These are phyloP conservation scores for Lasiodiplodia hormozganensis DNA, from an alignment of 2,329 filamentous ascomycete species.

Conservation along the genomic window DNA sequence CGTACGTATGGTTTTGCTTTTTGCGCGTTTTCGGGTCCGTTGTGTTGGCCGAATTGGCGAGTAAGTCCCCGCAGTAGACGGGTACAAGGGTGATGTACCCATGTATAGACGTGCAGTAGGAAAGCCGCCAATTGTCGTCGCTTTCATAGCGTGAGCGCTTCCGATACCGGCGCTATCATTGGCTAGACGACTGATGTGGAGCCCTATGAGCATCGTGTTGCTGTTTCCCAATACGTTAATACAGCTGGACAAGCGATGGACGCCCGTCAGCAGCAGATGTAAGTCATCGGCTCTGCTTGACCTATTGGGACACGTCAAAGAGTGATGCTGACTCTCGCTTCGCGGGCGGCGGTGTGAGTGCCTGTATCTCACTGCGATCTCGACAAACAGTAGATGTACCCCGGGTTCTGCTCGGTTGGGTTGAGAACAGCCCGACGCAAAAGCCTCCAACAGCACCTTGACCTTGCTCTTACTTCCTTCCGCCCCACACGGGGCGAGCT, in stretches of 20 bases:
- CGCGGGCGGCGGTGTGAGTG: neutral
- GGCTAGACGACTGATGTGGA: neutral
- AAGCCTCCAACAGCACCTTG: conserved; percentile 22
- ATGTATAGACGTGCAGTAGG: neutral
- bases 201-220: neutral
- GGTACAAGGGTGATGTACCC: conserved; percentile 19
- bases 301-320: neutral
- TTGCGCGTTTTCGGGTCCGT: neutral
- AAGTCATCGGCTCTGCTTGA: conserved; percentile 3
- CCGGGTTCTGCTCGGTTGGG: conserved; percentile 1
- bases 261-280: conserved; percentile 20
- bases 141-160: conserved; percentile 5
- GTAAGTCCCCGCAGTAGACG: neutral
- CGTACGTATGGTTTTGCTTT: conserved; percentile 1
- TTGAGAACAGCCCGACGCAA: conserved; percentile 1
- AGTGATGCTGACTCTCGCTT: conserved; percentile 4
- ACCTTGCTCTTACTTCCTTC: conserved; percentile 20
- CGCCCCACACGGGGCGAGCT: conserved; percentile 15
- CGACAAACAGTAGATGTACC: neutral
- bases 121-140: conserved; percentile 5
- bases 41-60: neutral
- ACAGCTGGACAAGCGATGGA: neutral
- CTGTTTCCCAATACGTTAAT: neutral
- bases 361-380: neutral
- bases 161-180: conserved; percentile 6